Base-by-base conservation (phyloP, 176 grass and related monocot genomes). In the Eleusine coracana region DNA sequence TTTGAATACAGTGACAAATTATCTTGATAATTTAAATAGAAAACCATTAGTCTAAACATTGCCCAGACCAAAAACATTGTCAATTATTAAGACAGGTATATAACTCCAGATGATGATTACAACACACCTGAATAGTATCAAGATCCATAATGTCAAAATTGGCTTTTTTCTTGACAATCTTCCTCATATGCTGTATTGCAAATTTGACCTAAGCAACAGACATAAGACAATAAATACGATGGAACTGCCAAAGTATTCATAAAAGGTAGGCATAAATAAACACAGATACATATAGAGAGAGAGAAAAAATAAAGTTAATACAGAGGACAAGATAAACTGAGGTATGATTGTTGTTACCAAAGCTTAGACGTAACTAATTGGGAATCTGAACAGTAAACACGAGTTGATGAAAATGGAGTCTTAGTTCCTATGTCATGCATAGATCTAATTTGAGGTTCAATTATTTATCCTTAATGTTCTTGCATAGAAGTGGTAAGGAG, bases 121-220 rank as follows among this genome's bases (percentile, higher is more conserved):
- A 87, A 62, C 65, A 65, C 77, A 99, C 96, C 85, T 90, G 89
- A 90, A 94, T 86, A 48, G 93, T 82, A 83, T 99, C 96, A 88
- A 99, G 96, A 86, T 99, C 91, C 96, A 94, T 93, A 74, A 99
- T 99, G 86, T 99, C 96, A 90, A 99, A 99, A 46, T 86, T 94
- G 49, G 96, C 93, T 87, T 99, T 99, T 84, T 84, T 96, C 85
- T 99, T 99, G 75, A 99, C 94, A 82, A 99, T 74, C 77, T 78
- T 99, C 29, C 93, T 85, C 96, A 99, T 99, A 75, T 99, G 96
- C 41, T 99, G 96, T 93, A 99, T 99, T 80, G 96, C 96, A 92
- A 96, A 81, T 87, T 99, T 99, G 55, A 99, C 93, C 96, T 99
- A 85, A 36, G 27, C 37, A 93, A 77, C 38, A 82, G 81, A 77